These are phyloP conservation scores for Teunomyces funiuensis DNA, from an alignment of 805 yeast species.

Conservation along the genomic window DNA sequence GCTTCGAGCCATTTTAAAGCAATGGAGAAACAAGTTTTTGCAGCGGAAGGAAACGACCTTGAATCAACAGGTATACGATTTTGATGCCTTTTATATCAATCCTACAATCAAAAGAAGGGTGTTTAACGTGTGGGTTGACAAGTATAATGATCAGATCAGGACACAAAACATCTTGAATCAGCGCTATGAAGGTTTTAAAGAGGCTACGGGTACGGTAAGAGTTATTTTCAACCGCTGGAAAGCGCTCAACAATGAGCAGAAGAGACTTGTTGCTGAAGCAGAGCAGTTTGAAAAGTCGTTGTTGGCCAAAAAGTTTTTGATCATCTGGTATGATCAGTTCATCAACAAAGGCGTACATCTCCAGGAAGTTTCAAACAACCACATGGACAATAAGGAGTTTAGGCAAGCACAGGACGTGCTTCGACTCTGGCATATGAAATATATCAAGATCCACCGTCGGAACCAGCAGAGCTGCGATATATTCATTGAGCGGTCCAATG, in stretches of 20 bases:
- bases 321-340: slow-evolving; percentile 36
- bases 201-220: background rate
- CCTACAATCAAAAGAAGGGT: slow-evolving; percentile 13
- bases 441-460: slow-evolving; percentile 30
- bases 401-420: slow-evolving; percentile 24
- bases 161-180: slow-evolving; percentile 9
- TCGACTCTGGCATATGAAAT: slow-evolving; percentile 37
- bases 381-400: slow-evolving; percentile 28
- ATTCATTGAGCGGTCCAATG: slow-evolving; percentile 34
- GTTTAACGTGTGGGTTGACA: slow-evolving; percentile 22
- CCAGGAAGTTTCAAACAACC: slow-evolving; percentile 30
- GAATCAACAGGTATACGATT: slow-evolving; percentile 15
- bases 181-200: slow-evolving; percentile 8
- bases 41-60: slow-evolving; percentile 20
- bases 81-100: slow-evolving; percentile 14
- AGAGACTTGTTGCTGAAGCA: slow-evolving; percentile 13
- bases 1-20: slow-evolving; percentile 7
- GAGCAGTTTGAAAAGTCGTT: slow-evolving; percentile 17
- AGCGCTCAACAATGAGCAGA: background rate
- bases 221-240: slow-evolving; percentile 16
- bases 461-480: slow-evolving; percentile 36
- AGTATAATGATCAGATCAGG: slow-evolving; percentile 14
- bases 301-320: slow-evolving; percentile 25
- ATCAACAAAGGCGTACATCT: slow-evolving; percentile 22
- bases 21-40: slow-evolving; percentile 26